Base-by-base conservation (phyloP, 129 eudicot genomes). In the Lactuca sativa region DNA sequence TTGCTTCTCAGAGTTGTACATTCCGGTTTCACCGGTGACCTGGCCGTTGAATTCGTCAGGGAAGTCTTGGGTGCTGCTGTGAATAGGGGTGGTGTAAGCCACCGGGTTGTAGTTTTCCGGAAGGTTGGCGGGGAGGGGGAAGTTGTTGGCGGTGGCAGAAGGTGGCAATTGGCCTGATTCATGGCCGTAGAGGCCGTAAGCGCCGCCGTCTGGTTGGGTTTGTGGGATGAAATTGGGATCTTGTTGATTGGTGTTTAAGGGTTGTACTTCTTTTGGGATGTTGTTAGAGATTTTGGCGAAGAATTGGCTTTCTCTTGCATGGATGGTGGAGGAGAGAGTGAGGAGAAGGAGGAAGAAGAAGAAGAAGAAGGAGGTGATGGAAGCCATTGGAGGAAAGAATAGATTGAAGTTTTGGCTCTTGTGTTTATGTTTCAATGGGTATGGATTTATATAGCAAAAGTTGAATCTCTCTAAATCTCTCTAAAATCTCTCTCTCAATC, bases 151-250 rank as follows among this genome's bases (percentile, higher is more conserved):
- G 78, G 78, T 30, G 75, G 85, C 61, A 44, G 88, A 56, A 21
- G 92, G 92, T 4, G 96, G 82, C 9, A 81, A 82, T 14, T 77
- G 86, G 82, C 88, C 87, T 38, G 93, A 66, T 56, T 82, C 87
- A 33, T 88, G 96, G 56, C 89, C 91, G 66, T 78, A 92, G 10
- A 92, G 91, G 77, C 97, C 97, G 69, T 91, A 91, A 62, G 78
- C 82, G 36, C 59, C 68, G 36, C 52, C 40, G 30, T 84, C 82
- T n/a, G 25, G 21, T 53, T 82, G 76, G 62, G 78, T 54, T 44
- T 87, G 82, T 44, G 92, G 90, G 75, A 81, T 58, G 84, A 88
- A 79, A 13, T 67, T 74, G 15, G 88, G 95, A 33, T 90, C 84
- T 66, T 82, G 74, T 14, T 79, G 75, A 16, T 76, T 62, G 65